Evolutionary conservation across 495 filamentous ascomycete species (phyloP).

Genomic region (Penicillium cataractarum): DNA sequence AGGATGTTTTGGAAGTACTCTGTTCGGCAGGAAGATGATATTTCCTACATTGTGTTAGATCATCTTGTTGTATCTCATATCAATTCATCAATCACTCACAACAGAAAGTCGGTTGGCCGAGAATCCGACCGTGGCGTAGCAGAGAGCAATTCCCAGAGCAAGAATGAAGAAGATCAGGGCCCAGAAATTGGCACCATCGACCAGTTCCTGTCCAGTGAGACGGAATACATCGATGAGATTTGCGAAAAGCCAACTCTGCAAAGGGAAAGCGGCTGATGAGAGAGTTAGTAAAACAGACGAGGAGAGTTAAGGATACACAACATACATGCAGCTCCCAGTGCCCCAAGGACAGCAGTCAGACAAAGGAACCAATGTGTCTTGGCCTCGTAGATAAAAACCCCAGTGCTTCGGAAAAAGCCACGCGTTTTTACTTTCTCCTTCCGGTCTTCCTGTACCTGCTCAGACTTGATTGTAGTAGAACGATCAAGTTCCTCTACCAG

Average conservation of each 20-base stretch:
- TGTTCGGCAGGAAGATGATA: neutral
- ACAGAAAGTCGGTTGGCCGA: neutral
- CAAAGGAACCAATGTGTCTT: neutral
- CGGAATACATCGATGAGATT: neutral
- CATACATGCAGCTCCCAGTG: conserved; percentile 1
- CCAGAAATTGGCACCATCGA: neutral
- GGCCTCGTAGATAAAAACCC: neutral
- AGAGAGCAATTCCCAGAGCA: neutral
- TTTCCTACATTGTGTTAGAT: neutral
- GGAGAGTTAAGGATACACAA: neutral
- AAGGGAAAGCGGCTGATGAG: neutral
- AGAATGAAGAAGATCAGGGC: neutral
- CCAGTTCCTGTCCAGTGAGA: neutral
- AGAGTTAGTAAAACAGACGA: neutral
- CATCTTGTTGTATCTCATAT: neutral
- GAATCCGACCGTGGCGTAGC: neutral
- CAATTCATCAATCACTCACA: neutral
- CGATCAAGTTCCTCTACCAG: neutral
- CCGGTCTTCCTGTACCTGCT: neutral
- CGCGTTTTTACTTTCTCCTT: neutral
- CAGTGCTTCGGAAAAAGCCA: neutral
- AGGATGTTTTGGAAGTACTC: neutral
- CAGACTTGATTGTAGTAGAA: neutral
- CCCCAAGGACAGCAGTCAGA: neutral
- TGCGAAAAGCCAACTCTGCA: neutral